Evolutionary conservation across 768 basidiomycete genomes (phyloP).

Genomic region (Tremella fuciformis): DNA sequence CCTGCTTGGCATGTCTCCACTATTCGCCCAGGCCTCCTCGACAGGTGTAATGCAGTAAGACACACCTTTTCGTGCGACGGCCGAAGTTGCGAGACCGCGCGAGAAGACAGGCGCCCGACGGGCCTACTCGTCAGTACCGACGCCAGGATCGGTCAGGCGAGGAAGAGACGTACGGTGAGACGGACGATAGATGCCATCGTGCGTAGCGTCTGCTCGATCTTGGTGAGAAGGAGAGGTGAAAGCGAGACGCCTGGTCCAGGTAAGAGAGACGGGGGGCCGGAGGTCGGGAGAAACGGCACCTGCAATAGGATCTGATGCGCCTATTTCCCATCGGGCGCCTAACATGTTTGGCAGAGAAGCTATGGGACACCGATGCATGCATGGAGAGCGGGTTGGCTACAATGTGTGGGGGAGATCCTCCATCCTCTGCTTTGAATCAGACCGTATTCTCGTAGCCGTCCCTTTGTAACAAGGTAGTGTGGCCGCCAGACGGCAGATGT

Average conservation of each 20-base stretch:
- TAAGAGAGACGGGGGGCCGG: slow-evolving; percentile 1
- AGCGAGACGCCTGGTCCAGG: too few relatives aligned
- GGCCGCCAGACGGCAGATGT: slow-evolving; percentile 39
- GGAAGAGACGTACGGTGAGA: slow-evolving; percentile 28
- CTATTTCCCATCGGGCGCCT: background rate
- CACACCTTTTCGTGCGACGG: slow-evolving; percentile 52
- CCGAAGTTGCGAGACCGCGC: slow-evolving; percentile 51
- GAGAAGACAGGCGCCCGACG: slow-evolving; percentile 39
- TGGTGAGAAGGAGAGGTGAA: slow-evolving; percentile 4
- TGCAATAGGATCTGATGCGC: background rate
- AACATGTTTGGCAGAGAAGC: too few relatives aligned
- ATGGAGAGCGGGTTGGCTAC: background rate
- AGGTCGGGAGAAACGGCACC: slow-evolving; percentile 2
- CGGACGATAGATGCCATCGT: slow-evolving; percentile 44
- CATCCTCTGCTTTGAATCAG: slow-evolving; percentile 24
- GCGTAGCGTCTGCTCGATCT: too few relatives aligned
- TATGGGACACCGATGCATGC: too few relatives aligned
- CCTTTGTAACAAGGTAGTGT: slow-evolving; percentile 36
- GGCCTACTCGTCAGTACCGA: slow-evolving; percentile 22
- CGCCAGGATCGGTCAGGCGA: background rate
- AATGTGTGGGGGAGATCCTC: background rate
- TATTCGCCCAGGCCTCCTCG: too few relatives aligned
- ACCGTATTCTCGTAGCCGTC: slow-evolving; percentile 34
- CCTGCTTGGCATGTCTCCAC: background rate
- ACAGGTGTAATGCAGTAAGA: background rate